Evolutionary conservation across 345 rosid species (phyloP).

Genomic region (Trapa incisa): DNA sequence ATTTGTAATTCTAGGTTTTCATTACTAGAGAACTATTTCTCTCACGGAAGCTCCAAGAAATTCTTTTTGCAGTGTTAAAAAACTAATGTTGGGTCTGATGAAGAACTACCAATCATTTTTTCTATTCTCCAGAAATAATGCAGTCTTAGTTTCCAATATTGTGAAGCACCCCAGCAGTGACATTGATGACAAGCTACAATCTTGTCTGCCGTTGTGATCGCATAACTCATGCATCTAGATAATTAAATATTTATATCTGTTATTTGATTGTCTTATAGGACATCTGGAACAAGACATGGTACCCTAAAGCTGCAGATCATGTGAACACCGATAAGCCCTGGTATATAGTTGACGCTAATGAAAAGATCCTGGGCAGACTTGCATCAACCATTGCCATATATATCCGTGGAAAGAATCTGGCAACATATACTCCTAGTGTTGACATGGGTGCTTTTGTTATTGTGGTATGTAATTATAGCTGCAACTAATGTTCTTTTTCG

Average conservation of each 20-base stretch:
- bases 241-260: not conserved
- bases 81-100: no score
- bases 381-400: slow-evolving; percentile 81
- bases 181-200: not conserved
- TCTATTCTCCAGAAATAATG: not conserved
- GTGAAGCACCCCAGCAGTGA: not conserved
- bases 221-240: not conserved
- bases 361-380: slow-evolving; percentile 75
- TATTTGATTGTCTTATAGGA: slow-evolving; percentile 36
- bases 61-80: no score
- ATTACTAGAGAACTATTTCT: no score
- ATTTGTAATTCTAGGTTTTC: no score
- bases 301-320: slow-evolving; percentile 85
- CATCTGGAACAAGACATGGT: slow-evolving; percentile 95
- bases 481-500: not conserved
- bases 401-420: slow-evolving; percentile 87
- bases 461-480: slow-evolving; percentile 48
- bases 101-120: no score
- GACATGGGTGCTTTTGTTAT: slow-evolving; percentile 98
- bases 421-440: slow-evolving; percentile 87
- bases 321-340: slow-evolving; percentile 73
- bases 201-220: not conserved
- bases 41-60: no score
- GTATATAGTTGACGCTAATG: slow-evolving; percentile 87
- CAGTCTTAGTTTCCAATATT: not conserved